Percentiles rank a stretch among this genome's conserved stretches.
These are phyloP conservation scores for Teratosphaeria gauchensis DNA, from an alignment of 2,329 filamentous ascomycete genomes.

Conservation along the genomic window DNA sequence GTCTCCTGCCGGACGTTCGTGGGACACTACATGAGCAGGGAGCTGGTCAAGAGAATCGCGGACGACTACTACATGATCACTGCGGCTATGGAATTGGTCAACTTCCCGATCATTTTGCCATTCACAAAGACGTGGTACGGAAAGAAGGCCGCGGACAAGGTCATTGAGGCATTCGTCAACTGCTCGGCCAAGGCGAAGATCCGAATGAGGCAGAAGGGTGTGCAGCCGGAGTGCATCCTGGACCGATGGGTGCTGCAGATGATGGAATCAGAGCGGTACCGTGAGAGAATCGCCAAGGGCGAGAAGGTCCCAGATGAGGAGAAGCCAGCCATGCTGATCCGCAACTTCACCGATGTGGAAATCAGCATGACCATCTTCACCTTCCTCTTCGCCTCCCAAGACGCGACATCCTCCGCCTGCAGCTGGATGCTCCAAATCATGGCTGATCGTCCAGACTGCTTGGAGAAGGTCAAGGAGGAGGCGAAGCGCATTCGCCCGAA, in stretches of 20 bases:
- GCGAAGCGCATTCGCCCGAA: slow-evolving; percentile 19
- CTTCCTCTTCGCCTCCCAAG: slow-evolving; percentile 94
- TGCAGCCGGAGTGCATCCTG: slow-evolving; percentile 83
- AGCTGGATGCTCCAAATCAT: slow-evolving; percentile 95
- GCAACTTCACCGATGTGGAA: slow-evolving; percentile 81
- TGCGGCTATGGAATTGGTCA: slow-evolving; percentile 89
- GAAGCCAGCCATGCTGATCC: slow-evolving; percentile 75
- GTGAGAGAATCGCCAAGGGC: slow-evolving; percentile 66
- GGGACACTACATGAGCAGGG: slow-evolving; percentile 86
- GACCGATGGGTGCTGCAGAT: slow-evolving; percentile 89
- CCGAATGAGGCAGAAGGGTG: slow-evolving; percentile 65
- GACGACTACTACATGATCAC: slow-evolving; percentile 97
- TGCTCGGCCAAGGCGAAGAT: slow-evolving; percentile 91
- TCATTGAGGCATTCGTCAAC: slow-evolving; percentile 77
- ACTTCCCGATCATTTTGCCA: slow-evolving; percentile 93
- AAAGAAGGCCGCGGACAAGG: slow-evolving; percentile 90
- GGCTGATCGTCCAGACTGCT: slow-evolving; percentile 84
- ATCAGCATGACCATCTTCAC: slow-evolving; percentile 91
- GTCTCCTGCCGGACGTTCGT: slow-evolving; percentile 95
- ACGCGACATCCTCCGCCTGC: slow-evolving; percentile 85
- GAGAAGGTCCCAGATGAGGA: slow-evolving; percentile 55
- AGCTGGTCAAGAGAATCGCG: slow-evolving; percentile 84
- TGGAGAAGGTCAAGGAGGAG: slow-evolving; percentile 86
- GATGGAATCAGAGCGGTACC: slow-evolving; percentile 74
- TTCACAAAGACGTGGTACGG: slow-evolving; percentile 96